These are phyloP conservation scores for Neurospora sp. DNA, from an alignment of 495 filamentous ascomycete genomes.

Conservation along the genomic window DNA sequence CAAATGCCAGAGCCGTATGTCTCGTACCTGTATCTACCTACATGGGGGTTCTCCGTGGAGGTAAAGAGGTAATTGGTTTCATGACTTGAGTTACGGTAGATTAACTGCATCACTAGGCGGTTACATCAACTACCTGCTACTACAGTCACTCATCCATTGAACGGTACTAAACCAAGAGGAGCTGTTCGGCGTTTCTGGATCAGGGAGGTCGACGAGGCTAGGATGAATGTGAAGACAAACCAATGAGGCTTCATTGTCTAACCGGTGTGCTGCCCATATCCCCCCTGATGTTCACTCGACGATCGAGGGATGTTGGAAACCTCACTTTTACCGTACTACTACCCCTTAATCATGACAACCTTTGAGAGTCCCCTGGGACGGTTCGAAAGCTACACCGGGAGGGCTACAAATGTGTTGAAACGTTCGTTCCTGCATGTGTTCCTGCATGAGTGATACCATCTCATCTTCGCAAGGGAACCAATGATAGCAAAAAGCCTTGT, in stretches of 20 bases:
- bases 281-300: not conserved
- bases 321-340: not conserved
- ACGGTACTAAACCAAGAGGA: not conserved
- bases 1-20: not conserved
- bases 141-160: not conserved
- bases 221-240: not conserved
- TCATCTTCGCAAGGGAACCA: not conserved
- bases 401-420: no score
- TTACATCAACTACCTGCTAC: not conserved
- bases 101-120: not conserved
- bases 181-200: not conserved
- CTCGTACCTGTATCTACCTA: not conserved
- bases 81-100: not conserved
- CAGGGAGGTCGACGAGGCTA: no score
- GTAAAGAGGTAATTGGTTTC: not conserved
- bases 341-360: not conserved
- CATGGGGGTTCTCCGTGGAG: not conserved
- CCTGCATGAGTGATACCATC: not conserved
- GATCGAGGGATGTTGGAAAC: not conserved
- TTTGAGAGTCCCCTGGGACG: not conserved
- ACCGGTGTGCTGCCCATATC: not conserved
- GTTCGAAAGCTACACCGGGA: not conserved
- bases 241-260: not conserved
- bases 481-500: no score
- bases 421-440: not conserved